Evolutionary conservation across 805 yeast genomes (phyloP), one percentile per base, ranked within the genome.

Genomic region (Lipomyces japonicus): DNA sequence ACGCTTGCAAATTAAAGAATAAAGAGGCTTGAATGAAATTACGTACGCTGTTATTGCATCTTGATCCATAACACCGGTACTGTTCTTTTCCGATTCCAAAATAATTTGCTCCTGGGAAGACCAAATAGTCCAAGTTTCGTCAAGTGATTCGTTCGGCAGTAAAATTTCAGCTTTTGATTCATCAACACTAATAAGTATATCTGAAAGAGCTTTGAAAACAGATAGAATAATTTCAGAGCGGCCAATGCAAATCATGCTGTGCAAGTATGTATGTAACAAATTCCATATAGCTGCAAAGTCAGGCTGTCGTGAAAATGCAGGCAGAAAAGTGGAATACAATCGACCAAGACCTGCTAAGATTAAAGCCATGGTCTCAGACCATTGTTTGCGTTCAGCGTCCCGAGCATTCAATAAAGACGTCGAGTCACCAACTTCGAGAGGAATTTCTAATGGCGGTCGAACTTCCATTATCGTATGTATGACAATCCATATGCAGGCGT

Each of bases 311-410:
- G 73, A 70, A 38, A 73, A 63, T 21, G 67, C 61, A 55, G 47
- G 35, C 40, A 83, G 68, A 61, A 77, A 81, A n/a, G 73, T 73
- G 2, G 75, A 67, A 58, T 75, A 86, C 2, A 91, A 62, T 16
- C 79, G 77, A 2, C 81, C 77, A 39, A 87, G 62, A 0, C 96
- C 96, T 24, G 75, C 75, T 16, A 86, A 65, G 0, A 84, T 73
- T 40, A 86, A 71, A 12, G 74, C 68, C 50, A 79, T 72, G 50
- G 88, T 84, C 43, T 85, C 93, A 16, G 77, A 70, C 72, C 82
- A 75, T 23, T 79, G 69, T 23, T 56, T 57, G 3, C 54, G 49
- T 28, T 69, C 69, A 2, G 63, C 61, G 4, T 66, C 65, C 1
- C 47, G 47, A 3, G 55, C 50, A 32, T 63, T 30, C 47, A 42